Percentiles rank a stretch among this genome's conserved stretches.
These are phyloP conservation scores for Pyrenula massariospora DNA, from an alignment of 495 filamentous ascomycete species.

Conservation along the genomic window DNA sequence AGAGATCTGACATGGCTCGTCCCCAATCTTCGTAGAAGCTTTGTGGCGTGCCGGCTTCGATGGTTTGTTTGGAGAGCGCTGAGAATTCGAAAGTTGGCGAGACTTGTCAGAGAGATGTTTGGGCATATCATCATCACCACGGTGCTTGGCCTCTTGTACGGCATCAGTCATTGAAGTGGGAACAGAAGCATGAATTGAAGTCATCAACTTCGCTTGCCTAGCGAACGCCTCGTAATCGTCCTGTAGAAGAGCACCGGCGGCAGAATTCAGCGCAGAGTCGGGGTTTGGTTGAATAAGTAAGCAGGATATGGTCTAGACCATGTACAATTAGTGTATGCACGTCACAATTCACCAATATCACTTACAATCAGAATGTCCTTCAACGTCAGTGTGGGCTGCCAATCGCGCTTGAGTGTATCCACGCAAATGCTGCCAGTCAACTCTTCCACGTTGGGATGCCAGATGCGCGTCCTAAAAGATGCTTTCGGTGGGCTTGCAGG, in stretches of 20 bases:
- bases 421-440: constrained; percentile 55
- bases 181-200: constrained; percentile 50
- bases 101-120: neutral
- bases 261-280: constrained; percentile 56
- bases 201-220: constrained; percentile 53
- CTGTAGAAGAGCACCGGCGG: constrained; percentile 47
- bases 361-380: constrained; percentile 50
- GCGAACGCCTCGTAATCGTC: constrained; percentile 52
- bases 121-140: constrained; percentile 38
- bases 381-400: constrained; percentile 47
- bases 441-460: constrained; percentile 65
- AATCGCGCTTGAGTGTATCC: constrained; percentile 62
- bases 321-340: neutral
- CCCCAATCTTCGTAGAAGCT: too few relatives aligned
- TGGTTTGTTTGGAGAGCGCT: neutral
- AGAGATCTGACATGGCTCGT: too few relatives aligned
- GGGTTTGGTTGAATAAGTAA: constrained; percentile 65
- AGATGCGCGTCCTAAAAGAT: constrained; percentile 55
- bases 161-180: constrained; percentile 28
- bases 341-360: constrained; percentile 4
- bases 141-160: constrained; percentile 42
- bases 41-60: neutral
- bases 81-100: neutral
- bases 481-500: constrained; percentile 56
- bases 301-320: constrained; percentile 58